Evolutionary conservation across 345 rosid genomes (phyloP).

Genomic region (Citrus maxima): DNA sequence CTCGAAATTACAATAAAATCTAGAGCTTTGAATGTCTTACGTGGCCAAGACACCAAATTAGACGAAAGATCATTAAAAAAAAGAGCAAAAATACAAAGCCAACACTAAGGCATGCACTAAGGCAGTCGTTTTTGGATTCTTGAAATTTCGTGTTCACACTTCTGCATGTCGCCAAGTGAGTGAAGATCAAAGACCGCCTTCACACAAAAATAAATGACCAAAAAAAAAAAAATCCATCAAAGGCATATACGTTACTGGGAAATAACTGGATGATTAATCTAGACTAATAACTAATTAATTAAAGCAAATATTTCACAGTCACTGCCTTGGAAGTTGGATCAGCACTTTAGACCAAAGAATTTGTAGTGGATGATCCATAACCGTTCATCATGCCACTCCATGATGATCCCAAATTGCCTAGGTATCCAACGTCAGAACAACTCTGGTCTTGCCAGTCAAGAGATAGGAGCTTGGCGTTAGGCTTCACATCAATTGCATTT

Average conservation of each 20-base stretch:
- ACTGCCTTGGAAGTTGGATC: background rate
- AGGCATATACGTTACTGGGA: background rate
- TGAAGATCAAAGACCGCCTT: constrained; percentile 1
- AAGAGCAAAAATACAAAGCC: constrained; percentile 15
- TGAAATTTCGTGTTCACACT: constrained; percentile 27
- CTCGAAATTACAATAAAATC: constrained; percentile 37
- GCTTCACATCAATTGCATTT: constrained; percentile 60
- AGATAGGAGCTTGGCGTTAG: constrained; percentile 60
- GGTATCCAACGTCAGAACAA: constrained; percentile 47
- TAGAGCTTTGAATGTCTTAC: constrained; percentile 28
- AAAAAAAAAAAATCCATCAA: background rate
- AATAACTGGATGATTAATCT: background rate
- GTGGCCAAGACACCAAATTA: constrained; percentile 21
- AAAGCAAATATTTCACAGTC: constrained; percentile 1
- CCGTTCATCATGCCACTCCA: constrained; percentile 58
- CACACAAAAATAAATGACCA: background rate
- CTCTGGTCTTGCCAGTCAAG: constrained; percentile 86
- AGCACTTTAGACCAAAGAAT: constrained; percentile 36
- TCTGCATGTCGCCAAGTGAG: constrained; percentile 8
- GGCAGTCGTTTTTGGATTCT: constrained; percentile 34
- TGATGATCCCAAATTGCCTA: constrained; percentile 50
- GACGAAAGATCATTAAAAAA: background rate
- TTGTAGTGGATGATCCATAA: constrained; percentile 45
- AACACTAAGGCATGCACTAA: constrained; percentile 17
- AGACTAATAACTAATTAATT: background rate